phyloP scores from a whole-genome alignment of 495 filamentous ascomycete genomes.

The Trichoderma parareesei region DNA sequence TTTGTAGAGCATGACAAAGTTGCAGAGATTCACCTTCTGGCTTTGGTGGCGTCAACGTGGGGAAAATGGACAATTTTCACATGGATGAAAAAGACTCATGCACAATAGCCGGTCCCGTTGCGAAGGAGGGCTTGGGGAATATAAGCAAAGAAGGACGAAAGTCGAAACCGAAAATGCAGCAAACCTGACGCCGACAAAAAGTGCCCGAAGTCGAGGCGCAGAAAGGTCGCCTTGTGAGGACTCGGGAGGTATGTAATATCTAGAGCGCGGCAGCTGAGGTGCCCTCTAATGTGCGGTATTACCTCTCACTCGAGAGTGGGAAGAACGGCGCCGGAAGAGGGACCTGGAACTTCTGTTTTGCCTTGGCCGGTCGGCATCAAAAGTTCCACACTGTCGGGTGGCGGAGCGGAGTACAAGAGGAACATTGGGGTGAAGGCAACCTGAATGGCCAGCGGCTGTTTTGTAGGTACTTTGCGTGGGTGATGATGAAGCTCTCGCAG shows the following conservation, averaged over 20 bases:
- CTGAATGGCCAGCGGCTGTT: background rate
- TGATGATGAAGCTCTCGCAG: no score
- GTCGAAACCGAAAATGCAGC: background rate
- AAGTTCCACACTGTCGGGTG: constrained; percentile 10
- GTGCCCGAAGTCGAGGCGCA: background rate
- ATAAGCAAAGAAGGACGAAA: background rate
- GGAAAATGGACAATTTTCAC: no score
- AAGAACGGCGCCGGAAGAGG: background rate
- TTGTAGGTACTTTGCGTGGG: no score
- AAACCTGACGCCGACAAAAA: background rate
- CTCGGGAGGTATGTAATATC: no score
- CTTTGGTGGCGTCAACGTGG: no score
- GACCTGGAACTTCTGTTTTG: constrained; percentile 6
- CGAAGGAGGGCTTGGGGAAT: background rate
- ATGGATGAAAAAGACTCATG: background rate
- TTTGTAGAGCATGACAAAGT: no score
- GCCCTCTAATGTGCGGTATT: background rate
- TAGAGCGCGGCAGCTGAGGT: no score
- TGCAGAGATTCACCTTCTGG: no score
- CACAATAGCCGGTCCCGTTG: background rate
- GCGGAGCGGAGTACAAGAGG: constrained; percentile 1
- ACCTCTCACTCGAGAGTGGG: background rate
- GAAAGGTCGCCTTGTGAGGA: no score
- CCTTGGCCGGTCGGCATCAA: background rate
- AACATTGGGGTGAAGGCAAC: background rate